Evolutionary conservation across 208 protist genomes (phyloP).

Genomic region (Leishmania turanica): DNA sequence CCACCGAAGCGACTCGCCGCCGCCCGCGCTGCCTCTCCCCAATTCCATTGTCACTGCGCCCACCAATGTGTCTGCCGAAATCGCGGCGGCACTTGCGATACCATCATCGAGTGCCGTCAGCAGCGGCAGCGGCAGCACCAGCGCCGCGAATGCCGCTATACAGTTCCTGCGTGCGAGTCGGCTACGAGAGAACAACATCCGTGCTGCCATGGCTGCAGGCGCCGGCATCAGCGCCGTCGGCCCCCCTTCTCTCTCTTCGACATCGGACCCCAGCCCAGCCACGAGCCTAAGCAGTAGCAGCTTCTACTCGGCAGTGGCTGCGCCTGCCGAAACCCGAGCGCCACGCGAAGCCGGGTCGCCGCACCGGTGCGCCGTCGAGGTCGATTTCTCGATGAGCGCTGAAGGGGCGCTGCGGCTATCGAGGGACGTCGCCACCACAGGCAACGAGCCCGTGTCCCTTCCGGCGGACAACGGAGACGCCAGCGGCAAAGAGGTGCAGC

Average conservation of each 20-base stretch:
- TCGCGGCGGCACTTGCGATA: neutral
- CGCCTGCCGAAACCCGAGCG: neutral
- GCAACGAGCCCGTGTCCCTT: neutral
- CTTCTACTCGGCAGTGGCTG: neutral
- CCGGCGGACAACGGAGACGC: neutral
- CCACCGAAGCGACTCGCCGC: neutral
- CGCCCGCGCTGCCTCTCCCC: neutral
- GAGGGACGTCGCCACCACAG: neutral
- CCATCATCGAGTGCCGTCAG: neutral
- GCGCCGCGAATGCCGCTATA: slow-evolving; percentile 25
- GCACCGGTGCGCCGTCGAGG: neutral
- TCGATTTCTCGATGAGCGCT: neutral
- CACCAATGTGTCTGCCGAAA: neutral
- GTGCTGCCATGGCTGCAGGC: neutral
- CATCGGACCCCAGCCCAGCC: neutral
- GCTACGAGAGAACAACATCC: slow-evolving; percentile 14
- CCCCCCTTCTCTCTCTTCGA: neutral
- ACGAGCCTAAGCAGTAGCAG: neutral
- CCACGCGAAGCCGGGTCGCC: neutral
- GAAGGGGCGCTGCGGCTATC: neutral
- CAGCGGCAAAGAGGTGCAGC: neutral
- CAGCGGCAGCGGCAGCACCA: slow-evolving; percentile 22
- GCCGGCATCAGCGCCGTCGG: neutral
- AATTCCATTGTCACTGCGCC: neutral
- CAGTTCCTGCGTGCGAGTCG: slow-evolving; percentile 37